Conservation (phyloP, 805 yeast species). For the Ogataea allantospora region DNA sequence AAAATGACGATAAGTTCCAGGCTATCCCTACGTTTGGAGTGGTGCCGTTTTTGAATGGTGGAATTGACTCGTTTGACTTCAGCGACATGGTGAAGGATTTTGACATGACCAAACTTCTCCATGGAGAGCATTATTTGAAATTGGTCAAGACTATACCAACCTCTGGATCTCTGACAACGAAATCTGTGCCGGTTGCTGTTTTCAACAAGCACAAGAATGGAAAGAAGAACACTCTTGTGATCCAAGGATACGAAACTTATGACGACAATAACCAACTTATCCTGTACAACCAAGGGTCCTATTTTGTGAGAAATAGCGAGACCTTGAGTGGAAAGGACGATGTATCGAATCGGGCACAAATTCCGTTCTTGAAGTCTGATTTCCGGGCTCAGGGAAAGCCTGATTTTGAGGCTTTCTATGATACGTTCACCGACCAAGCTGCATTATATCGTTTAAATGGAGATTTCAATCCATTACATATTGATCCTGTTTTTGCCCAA, state of each 20-base stretch:
- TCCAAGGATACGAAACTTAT: slow-evolving; percentile 67
- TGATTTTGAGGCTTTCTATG: slow-evolving; percentile 58
- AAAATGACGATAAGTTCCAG: slow-evolving; percentile 72
- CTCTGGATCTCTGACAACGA: slow-evolving; percentile 59
- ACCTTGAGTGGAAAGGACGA: slow-evolving; percentile 52
- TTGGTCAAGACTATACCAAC: slow-evolving; percentile 77
- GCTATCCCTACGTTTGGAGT: slow-evolving; percentile 90
- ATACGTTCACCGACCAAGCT: slow-evolving; percentile 72
- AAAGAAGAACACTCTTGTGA: slow-evolving; percentile 69
- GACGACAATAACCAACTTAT: slow-evolving; percentile 70
- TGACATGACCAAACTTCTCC: slow-evolving; percentile 85
- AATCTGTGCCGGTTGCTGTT: slow-evolving; percentile 66
- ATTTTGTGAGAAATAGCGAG: slow-evolving; percentile 75
- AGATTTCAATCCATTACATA: slow-evolving; percentile 92
- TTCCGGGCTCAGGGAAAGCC: slow-evolving; percentile 59
- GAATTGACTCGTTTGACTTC: slow-evolving; percentile 55
- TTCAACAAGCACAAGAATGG: slow-evolving; percentile 63
- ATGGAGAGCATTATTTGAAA: slow-evolving; percentile 92
- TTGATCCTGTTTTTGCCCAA: slow-evolving; percentile 87
- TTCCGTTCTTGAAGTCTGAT: slow-evolving; percentile 58
- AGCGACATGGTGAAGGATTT: slow-evolving; percentile 68
- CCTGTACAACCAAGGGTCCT: slow-evolving; percentile 80
- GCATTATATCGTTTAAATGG: slow-evolving; percentile 89
- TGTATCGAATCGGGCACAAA: slow-evolving; percentile 42
- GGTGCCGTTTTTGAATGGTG: slow-evolving; percentile 74